phyloP scores from a whole-genome alignment of 345 rosid species.

The Gossypium anomalum region DNA sequence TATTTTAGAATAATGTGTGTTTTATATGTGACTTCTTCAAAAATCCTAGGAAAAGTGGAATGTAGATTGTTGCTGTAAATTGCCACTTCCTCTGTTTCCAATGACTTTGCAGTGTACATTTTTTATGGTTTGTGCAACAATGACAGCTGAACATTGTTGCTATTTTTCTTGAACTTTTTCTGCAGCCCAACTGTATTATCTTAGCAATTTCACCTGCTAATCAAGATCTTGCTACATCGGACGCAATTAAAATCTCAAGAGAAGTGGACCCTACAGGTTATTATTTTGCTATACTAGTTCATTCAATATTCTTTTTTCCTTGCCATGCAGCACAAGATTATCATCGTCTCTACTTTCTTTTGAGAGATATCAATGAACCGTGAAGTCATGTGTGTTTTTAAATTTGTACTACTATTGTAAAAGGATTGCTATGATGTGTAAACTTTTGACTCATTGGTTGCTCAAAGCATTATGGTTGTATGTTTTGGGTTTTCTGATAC shows the following conservation, averaged over 20 bases:
- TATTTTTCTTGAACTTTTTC: slow-evolving; percentile 20
- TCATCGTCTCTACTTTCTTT: background rate
- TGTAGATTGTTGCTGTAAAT: background rate
- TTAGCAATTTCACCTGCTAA: slow-evolving; percentile 99
- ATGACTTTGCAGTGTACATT: background rate
- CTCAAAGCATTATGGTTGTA: slow-evolving; percentile 1
- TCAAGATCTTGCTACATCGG: slow-evolving; percentile 99
- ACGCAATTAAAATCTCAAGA: slow-evolving; percentile 96
- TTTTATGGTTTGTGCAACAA: slow-evolving; percentile 5
- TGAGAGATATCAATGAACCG: background rate
- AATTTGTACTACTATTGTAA: background rate
- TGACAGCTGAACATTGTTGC: slow-evolving; percentile 14
- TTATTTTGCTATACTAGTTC: background rate
- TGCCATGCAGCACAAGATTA: background rate
- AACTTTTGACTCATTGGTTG: background rate
- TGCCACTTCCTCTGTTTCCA: background rate
- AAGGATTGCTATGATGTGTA: background rate
- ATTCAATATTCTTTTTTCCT: background rate
- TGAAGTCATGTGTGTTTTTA: background rate
- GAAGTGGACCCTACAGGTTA: slow-evolving; percentile 98
- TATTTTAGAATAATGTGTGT: background rate
- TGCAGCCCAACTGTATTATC: slow-evolving; percentile 95
- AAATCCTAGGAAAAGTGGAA: background rate
- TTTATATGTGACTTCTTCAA: background rate
- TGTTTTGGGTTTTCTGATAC: background rate